A percentile compares a stretch with the other conserved stretches of the same genome.
Evolutionary conservation across 163 green algal genomes (phyloP).

Genomic region (Volvox carteri): DNA sequence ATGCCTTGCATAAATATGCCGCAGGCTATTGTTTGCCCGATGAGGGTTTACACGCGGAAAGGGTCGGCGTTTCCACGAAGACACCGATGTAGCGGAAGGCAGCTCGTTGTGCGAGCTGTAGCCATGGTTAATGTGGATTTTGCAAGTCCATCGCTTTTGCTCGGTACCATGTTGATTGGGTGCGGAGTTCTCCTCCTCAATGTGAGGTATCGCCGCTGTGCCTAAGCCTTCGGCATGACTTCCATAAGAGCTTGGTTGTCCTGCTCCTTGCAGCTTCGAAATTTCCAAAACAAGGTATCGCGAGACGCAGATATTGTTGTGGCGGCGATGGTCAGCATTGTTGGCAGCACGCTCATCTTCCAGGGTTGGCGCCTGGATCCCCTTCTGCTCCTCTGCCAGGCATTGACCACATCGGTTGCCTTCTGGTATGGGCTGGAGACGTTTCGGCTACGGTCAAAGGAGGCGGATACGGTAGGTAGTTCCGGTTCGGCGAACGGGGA

Average conservation of each 20-base stretch:
- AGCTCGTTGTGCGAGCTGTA: constrained; percentile 41
- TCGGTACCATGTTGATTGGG: constrained; percentile 74
- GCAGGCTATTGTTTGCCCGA: background rate
- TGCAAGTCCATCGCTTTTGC: constrained; percentile 71
- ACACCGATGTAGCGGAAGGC: background rate
- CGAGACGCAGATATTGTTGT: constrained; percentile 87
- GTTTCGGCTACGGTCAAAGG: constrained; percentile 69
- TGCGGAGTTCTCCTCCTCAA: constrained; percentile 75
- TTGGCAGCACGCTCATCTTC: constrained; percentile 86
- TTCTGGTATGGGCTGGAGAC: constrained; percentile 78
- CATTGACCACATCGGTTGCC: constrained; percentile 74
- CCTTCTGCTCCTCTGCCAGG: constrained; percentile 84
- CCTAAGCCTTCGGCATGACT: background rate
- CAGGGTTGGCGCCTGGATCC: constrained; percentile 89
- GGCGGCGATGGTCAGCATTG: constrained; percentile 81
- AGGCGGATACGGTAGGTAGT: constrained; percentile 49
- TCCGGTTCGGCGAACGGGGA: background rate
- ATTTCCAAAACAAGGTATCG: constrained; percentile 75
- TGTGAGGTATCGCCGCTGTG: constrained; percentile 53
- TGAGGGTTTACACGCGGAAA: background rate
- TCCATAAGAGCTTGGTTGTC: background rate
- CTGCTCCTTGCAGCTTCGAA: constrained; percentile 63
- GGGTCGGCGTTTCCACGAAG: background rate
- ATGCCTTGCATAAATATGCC: background rate
- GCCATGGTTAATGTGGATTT: constrained; percentile 84